These are phyloP conservation scores for Aspergillus sp. DNA, from an alignment of 2,329 filamentous ascomycete species.

Conservation along the genomic window DNA sequence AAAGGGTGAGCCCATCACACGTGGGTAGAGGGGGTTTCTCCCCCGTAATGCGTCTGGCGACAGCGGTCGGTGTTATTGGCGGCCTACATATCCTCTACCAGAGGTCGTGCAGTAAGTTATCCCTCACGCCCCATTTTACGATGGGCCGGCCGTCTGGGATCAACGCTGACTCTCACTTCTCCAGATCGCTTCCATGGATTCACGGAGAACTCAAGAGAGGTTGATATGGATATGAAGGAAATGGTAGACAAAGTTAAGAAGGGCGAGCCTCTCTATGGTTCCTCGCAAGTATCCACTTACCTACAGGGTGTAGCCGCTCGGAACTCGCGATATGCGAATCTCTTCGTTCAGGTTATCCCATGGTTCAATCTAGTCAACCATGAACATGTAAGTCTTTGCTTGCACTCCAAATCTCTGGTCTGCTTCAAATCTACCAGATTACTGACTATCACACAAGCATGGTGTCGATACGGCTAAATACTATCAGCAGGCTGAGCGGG, in stretches of 20 bases:
- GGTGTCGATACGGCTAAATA: constrained; percentile 98
- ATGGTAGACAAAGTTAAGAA: constrained; percentile 97
- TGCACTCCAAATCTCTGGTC: neutral
- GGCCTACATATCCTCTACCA: constrained; percentile 86
- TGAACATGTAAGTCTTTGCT: constrained; percentile 55
- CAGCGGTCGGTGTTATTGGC: constrained; percentile 69
- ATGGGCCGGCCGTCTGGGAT: neutral
- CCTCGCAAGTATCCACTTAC: constrained; percentile 73
- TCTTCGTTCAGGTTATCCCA: constrained; percentile 80
- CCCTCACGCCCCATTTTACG: too few relatives aligned
- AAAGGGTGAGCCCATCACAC: constrained; percentile 80
- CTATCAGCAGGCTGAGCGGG: constrained; percentile 90
- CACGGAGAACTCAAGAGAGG: constrained; percentile 85
- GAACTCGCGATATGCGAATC: constrained; percentile 86
- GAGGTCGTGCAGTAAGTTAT: constrained; percentile 72
- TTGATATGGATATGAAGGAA: constrained; percentile 95
- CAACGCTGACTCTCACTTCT: constrained; percentile 10
- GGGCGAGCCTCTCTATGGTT: constrained; percentile 86
- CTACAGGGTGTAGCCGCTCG: constrained; percentile 91
- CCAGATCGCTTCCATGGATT: constrained; percentile 94
- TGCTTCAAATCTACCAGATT: constrained; percentile 2
- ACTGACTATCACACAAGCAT: constrained; percentile 57
- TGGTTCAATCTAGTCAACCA: constrained; percentile 99
- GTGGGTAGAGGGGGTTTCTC: constrained; percentile 81
- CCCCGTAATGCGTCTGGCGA: constrained; percentile 75